A percentile compares a stretch with the other conserved stretches of the same genome.
phyloP scores from a whole-genome alignment of 192 early-diverging fungal genomes.

The Coemansia sp. region DNA sequence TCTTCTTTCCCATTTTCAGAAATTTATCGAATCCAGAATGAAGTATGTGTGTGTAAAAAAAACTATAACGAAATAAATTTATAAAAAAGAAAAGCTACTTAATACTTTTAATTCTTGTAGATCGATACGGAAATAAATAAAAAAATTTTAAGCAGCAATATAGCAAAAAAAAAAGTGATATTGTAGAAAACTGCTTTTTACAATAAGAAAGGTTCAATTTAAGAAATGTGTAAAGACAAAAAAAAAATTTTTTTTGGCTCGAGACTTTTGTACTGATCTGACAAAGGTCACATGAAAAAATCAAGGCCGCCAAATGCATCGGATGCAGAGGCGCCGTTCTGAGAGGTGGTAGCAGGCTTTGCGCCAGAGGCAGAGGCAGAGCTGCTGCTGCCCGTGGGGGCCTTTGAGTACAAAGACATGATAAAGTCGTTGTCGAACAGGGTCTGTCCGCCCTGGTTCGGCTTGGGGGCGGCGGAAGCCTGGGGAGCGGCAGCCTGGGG shows the following conservation, averaged over 20 bases:
- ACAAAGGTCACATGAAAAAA: slow-evolving; percentile 18
- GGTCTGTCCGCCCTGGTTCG: slow-evolving; percentile 19
- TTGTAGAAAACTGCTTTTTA: not conserved
- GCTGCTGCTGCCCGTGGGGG: not conserved
- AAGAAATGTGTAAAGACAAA: not conserved
- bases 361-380: slow-evolving; percentile 2
- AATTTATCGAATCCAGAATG: not conserved
- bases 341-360: not conserved
- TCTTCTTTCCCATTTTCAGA: slow-evolving; percentile 37
- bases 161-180: not conserved
- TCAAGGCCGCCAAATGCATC: slow-evolving; percentile 29
- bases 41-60: not conserved
- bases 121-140: not conserved
- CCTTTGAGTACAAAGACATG: slow-evolving; percentile 54
- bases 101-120: not conserved
- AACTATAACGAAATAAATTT: slow-evolving; percentile 3
- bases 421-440: slow-evolving; percentile 53
- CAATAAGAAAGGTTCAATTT: not conserved
- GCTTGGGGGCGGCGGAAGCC: not conserved
- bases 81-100: not conserved
- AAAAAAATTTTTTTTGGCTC: not conserved
- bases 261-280: not conserved
- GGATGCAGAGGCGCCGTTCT: slow-evolving; percentile 3
- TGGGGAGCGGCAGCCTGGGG: slow-evolving; percentile 5
- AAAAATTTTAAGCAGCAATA: not conserved